These are phyloP conservation scores for Coemansia erecta DNA, from an alignment of 192 early-diverging fungal species.

Conservation along the genomic window DNA sequence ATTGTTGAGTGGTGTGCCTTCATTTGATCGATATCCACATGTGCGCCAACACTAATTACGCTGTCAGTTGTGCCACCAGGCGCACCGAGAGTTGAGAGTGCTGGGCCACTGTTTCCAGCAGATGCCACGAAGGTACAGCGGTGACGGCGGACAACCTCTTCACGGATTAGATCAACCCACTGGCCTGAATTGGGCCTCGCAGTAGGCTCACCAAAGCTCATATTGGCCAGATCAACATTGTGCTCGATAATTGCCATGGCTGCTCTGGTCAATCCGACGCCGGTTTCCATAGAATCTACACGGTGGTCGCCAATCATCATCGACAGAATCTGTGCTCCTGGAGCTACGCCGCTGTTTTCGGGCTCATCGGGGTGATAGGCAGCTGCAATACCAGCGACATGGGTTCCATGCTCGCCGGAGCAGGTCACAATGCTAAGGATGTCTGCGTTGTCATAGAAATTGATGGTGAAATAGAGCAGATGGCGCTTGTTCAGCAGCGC, in stretches of 20 bases:
- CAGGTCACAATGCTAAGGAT: constrained; percentile 78
- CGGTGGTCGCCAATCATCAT: constrained; percentile 89
- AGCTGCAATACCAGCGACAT: constrained; percentile 91
- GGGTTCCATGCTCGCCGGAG: constrained; percentile 84
- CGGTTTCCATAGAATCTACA: constrained; percentile 77
- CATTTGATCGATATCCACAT: constrained; percentile 79
- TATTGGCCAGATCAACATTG: constrained; percentile 73
- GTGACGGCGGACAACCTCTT: constrained; percentile 76
- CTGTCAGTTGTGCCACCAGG: constrained; percentile 74
- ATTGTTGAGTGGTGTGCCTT: constrained; percentile 76
- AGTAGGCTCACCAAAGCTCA: constrained; percentile 87
- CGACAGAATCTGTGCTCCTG: constrained; percentile 92
- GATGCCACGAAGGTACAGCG: constrained; percentile 82
- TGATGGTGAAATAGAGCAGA: constrained; percentile 85
- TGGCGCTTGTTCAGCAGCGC: constrained; percentile 71
- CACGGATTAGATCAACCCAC: constrained; percentile 74
- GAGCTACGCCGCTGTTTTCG: constrained; percentile 84
- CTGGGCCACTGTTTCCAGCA: constrained; percentile 92
- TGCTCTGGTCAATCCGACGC: constrained; percentile 74
- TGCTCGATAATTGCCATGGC: constrained; percentile 68
- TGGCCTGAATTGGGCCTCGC: constrained; percentile 70
- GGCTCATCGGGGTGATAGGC: constrained; percentile 85
- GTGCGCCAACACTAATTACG: constrained; percentile 90
- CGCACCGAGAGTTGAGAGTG: constrained; percentile 77
- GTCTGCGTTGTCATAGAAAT: constrained; percentile 85